These are phyloP conservation scores for Scedosporium dehoogii DNA, from an alignment of 2,329 filamentous ascomycete species.

Conservation along the genomic window DNA sequence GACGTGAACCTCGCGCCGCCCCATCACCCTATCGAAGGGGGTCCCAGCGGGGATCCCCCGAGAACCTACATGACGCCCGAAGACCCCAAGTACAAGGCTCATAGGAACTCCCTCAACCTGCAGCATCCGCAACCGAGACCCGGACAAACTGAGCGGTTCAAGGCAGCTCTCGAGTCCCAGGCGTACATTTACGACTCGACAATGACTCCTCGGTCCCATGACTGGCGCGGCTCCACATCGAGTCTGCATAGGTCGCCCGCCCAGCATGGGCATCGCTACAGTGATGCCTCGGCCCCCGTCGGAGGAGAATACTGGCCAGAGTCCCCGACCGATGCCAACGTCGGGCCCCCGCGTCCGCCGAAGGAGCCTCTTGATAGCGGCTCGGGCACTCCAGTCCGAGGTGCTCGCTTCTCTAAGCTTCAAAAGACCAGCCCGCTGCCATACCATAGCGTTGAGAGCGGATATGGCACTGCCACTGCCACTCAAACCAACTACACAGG, in stretches of 20 bases:
- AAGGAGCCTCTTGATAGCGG: slow-evolving; percentile 48
- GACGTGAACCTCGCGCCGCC: slow-evolving; percentile 34
- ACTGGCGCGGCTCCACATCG: slow-evolving; percentile 53
- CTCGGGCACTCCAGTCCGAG: slow-evolving; percentile 33
- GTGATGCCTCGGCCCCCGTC: slow-evolving; percentile 19
- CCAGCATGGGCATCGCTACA: slow-evolving; percentile 36
- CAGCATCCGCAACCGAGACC: slow-evolving; percentile 70
- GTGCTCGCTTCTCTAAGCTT: slow-evolving; percentile 38
- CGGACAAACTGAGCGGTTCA: slow-evolving; percentile 64
- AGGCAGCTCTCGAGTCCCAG: slow-evolving; percentile 62
- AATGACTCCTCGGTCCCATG: slow-evolving; percentile 48
- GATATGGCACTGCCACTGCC: slow-evolving; percentile 38
- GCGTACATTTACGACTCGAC: slow-evolving; percentile 57
- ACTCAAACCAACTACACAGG: slow-evolving; percentile 38
- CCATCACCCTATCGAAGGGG: slow-evolving; percentile 12
- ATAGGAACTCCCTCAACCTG: slow-evolving; percentile 70
- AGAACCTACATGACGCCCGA: slow-evolving; percentile 44
- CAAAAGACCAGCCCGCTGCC: slow-evolving; percentile 45
- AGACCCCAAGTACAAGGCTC: slow-evolving; percentile 73
- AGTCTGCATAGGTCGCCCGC: slow-evolving; percentile 44
- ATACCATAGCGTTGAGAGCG: slow-evolving; percentile 45
- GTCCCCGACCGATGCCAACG: slow-evolving; percentile 28
- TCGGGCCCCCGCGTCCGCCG: slow-evolving; percentile 46
- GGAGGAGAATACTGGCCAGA: slow-evolving; percentile 34
- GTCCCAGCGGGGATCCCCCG: slow-evolving; percentile 24